These are phyloP conservation scores for Bimuria novae-zelandiae DNA, from an alignment of 2,329 filamentous ascomycete species.

Conservation along the genomic window DNA sequence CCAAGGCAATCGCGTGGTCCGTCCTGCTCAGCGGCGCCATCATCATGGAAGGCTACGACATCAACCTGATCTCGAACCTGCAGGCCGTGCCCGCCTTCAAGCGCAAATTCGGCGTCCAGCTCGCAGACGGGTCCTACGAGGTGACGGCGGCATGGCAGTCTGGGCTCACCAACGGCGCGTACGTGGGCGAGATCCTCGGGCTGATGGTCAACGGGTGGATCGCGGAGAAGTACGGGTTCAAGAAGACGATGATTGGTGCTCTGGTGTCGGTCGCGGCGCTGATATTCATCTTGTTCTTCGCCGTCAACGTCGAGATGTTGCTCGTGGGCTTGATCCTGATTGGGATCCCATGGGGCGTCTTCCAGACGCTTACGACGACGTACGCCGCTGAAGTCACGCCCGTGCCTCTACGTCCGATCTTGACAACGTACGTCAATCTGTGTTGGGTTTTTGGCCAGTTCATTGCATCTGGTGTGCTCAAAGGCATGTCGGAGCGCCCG, in stretches of 20 bases:
- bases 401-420: slow-evolving; percentile 64
- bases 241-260: slow-evolving; percentile 45
- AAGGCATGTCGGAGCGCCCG: slow-evolving; percentile 64
- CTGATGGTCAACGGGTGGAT: slow-evolving; percentile 52
- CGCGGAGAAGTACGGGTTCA: slow-evolving; percentile 50
- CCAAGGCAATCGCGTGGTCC: slow-evolving; percentile 84
- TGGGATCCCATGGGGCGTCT: slow-evolving; percentile 53
- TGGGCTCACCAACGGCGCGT: slow-evolving; percentile 52
- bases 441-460: slow-evolving; percentile 77
- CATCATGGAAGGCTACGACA: slow-evolving; percentile 88
- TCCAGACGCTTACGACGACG: slow-evolving; percentile 54
- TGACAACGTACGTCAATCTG: slow-evolving; percentile 72
- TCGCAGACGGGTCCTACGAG: slow-evolving; percentile 46
- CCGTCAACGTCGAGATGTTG: slow-evolving; percentile 58
- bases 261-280: slow-evolving; percentile 34
- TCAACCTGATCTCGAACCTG: slow-evolving; percentile 79
- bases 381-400: slow-evolving; percentile 68
- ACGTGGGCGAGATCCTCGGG: slow-evolving; percentile 51
- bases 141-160: slow-evolving; percentile 54
- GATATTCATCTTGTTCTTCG: slow-evolving; percentile 46
- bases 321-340: slow-evolving; percentile 62
- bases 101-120: slow-evolving; percentile 46
- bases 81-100: slow-evolving; percentile 58
- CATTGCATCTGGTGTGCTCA: slow-evolving; percentile 72
- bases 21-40: slow-evolving; percentile 85